These are phyloP conservation scores for Ophiosphaerella narmari DNA, from an alignment of 2,329 filamentous ascomycete genomes.

Conservation along the genomic window DNA sequence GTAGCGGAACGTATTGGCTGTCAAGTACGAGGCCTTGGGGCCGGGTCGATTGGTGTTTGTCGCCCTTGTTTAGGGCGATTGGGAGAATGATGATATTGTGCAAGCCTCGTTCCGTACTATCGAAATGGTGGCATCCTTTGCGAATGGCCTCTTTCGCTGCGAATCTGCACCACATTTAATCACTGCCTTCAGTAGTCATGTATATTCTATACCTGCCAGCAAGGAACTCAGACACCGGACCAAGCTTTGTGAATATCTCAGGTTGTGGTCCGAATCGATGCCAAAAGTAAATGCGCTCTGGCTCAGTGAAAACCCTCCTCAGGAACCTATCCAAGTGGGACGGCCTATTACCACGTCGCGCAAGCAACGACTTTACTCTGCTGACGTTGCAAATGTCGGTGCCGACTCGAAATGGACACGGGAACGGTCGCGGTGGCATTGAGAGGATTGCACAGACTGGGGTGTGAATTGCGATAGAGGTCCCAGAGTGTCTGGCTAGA, in stretches of 20 bases:
- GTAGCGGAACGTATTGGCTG: conserved; percentile 7
- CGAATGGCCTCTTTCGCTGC: conserved; percentile 58
- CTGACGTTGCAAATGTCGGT: conserved; percentile 77
- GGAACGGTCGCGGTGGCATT: conserved; percentile 61
- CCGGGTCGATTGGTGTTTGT: conserved; percentile 16
- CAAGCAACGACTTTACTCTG: conserved; percentile 66
- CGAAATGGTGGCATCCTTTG: conserved; percentile 48
- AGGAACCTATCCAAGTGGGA: conserved; percentile 24
- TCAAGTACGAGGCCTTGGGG: conserved; percentile 37
- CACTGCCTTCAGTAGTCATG: not conserved
- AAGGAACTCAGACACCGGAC: conserved; percentile 32
- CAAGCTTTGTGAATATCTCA: conserved; percentile 11
- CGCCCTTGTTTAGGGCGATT: not conserved
- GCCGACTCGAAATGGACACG: conserved; percentile 70
- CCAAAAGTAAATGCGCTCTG: conserved; percentile 38
- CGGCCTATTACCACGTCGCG: conserved; percentile 12
- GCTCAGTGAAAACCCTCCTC: conserved; percentile 33
- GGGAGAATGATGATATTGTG: conserved; percentile 49
- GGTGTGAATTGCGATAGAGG: too few species aligned
- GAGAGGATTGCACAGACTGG: not conserved
- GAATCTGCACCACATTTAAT: conserved; percentile 42
- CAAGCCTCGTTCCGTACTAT: conserved; percentile 27
- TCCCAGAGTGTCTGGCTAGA: too few species aligned
- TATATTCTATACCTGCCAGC: conserved; percentile 38
- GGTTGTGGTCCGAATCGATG: conserved; percentile 27